These are phyloP conservation scores for Euphorbia pulcherrima DNA, from an alignment of 345 rosid species.

Conservation along the genomic window DNA sequence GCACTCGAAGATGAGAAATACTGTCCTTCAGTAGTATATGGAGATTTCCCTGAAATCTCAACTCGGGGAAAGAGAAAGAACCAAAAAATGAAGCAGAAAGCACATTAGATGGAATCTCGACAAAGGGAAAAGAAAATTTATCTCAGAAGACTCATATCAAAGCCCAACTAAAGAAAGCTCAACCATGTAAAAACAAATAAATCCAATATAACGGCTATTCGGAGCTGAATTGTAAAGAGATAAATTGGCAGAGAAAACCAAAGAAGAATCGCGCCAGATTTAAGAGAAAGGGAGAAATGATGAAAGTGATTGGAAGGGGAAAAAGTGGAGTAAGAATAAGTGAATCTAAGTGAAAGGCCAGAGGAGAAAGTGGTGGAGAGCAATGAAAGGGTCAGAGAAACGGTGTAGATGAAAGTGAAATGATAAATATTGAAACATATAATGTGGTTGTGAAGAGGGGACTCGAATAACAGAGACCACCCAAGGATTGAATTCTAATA, in stretches of 20 bases:
- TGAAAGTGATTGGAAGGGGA: slow-evolving; percentile 14
- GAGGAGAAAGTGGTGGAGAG: slow-evolving; percentile 51
- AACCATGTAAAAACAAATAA: too few species aligned
- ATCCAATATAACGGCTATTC: too few species aligned
- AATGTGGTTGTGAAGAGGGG: slow-evolving; percentile 47
- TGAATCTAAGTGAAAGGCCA: slow-evolving; percentile 53
- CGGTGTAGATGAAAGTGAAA: slow-evolving; percentile 37
- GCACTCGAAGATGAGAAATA: too few species aligned
- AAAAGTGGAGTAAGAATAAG: slow-evolving; percentile 32
- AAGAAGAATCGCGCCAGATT: slow-evolving; percentile 61
- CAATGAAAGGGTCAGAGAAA: slow-evolving; percentile 34
- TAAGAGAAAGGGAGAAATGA: slow-evolving; percentile 50
- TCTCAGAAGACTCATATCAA: too few species aligned
- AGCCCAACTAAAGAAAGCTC: too few species aligned
- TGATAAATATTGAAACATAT: slow-evolving; percentile 48
- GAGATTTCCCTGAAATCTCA: too few species aligned
- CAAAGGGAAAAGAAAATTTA: too few species aligned
- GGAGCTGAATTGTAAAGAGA: slow-evolving; percentile 34
- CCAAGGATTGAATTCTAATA: too few species aligned
- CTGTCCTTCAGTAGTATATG: too few species aligned
- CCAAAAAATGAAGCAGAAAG: too few species aligned
- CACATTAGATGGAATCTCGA: too few species aligned
- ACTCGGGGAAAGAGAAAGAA: too few species aligned
- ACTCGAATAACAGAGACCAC: neutral
- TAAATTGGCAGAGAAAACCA: slow-evolving; percentile 51